Conservation (phyloP, 2,329 filamentous ascomycete species). For the Aspergillus amoenus region DNA sequence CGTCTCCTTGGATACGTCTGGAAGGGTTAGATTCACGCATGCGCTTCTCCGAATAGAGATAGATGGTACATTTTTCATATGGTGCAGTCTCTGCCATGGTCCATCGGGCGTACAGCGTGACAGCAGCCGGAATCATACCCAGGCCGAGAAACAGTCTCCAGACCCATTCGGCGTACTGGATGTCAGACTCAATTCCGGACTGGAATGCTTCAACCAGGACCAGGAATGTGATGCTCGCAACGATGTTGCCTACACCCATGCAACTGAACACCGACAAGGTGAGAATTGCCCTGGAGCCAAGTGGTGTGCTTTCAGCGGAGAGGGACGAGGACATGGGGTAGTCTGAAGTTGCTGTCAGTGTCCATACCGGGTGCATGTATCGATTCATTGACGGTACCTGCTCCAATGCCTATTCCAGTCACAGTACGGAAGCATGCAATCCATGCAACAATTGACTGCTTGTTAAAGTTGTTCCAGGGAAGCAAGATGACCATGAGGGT, state of each 20-base stretch:
- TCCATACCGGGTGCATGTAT: no score
- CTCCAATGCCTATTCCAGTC: slow-evolving; percentile 1
- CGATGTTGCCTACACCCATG: slow-evolving; percentile 23
- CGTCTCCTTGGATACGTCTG: not conserved
- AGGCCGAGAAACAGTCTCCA: not conserved
- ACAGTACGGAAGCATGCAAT: not conserved
- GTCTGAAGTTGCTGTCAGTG: not conserved
- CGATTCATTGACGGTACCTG: not conserved
- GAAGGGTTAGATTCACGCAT: not conserved
- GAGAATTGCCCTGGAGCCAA: slow-evolving; percentile 6
- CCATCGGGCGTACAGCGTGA: not conserved
- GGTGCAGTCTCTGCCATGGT: not conserved
- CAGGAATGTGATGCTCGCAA: slow-evolving; percentile 21
- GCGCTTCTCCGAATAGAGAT: no score
- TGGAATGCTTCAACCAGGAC: slow-evolving; percentile 21
- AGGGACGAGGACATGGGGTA: not conserved
- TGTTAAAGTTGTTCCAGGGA: not conserved
- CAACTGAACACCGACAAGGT: slow-evolving; percentile 22
- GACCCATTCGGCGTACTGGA: not conserved
- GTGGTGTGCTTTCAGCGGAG: not conserved
- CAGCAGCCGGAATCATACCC: not conserved
- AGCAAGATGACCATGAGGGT: not conserved
- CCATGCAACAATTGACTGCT: not conserved
- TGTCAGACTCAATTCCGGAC: not conserved
- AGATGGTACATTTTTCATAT: not conserved